Evolutionary conservation across 257 asterid genomes (phyloP), one percentile per base, ranked within the genome.

Genomic region (Nicotiana tabacum): DNA sequence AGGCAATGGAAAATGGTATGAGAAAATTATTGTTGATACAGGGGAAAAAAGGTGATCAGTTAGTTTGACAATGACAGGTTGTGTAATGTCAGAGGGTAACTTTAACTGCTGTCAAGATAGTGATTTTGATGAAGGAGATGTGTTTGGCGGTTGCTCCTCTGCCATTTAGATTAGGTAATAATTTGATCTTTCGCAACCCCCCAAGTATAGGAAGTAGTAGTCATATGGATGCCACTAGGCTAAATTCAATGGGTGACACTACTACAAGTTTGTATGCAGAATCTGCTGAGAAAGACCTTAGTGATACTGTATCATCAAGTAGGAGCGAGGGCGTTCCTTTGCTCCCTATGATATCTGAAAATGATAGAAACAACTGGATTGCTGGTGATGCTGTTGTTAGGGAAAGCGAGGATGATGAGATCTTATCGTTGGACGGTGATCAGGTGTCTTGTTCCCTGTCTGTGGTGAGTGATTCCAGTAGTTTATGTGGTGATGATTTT

Each of bases 401-500:
- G 12, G 95, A 90, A 82, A 90, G 87, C 60, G 98, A 91, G 68
- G 94, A 91, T 57, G 93, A 91, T 30, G 92, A 92, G 7, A 82
- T 82, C 4, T 87, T 90, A 3, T 91, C 95, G 4, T 66, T 92
- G 68, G 94, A 89, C 80, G 91, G 90, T 56, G 96, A 92, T 82
- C 89, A 61, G 0, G 32, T 88, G 60, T 89, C 89, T 3, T 88
- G 97, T 87, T 93, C 97, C n/a, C 77, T 92, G 82, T 94, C 97
- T 2, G 91, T 92, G 81, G 92, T 90, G 77, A 96, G 99, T 76
- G 98, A 94, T 86, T 85, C 92, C 18, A 96, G 98, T 84, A 96
- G 98, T 80, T 69, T 96, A 66, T 96, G 93, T 77, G 96, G 94
- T 77, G 99, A 96, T 68, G 99, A 94, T 80, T 87, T 92, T 55